Percentiles rank a stretch among this genome's conserved stretches.
phyloP scores from a whole-genome alignment of 108 stramenopile genomes.

The Ochromonas danica region DNA sequence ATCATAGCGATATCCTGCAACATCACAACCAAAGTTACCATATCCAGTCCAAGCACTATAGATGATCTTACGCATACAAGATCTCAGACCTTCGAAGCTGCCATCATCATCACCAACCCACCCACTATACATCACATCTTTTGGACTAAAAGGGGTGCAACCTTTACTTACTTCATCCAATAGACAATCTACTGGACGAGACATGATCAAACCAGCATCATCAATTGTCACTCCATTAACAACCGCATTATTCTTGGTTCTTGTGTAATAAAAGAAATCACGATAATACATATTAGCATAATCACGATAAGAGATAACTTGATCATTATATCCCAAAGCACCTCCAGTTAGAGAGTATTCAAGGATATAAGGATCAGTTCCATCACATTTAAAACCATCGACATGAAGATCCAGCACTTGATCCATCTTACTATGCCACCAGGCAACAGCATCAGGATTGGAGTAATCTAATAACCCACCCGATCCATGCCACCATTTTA shows the following conservation, averaged over 20 bases:
- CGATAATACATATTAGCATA: constrained; percentile 40
- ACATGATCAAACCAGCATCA: constrained; percentile 32
- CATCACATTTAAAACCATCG: constrained; percentile 44
- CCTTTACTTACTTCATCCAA: not conserved
- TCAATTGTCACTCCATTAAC: not conserved
- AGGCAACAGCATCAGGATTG: constrained; percentile 35
- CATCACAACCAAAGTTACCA: constrained; percentile 40
- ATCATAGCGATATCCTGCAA: constrained; percentile 37
- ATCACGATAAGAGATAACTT: constrained; percentile 30
- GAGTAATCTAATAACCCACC: constrained; percentile 40
- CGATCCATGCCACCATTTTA: constrained; percentile 43
- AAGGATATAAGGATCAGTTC: constrained; percentile 41
- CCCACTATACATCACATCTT: constrained; percentile 37
- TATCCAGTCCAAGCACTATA: constrained; percentile 35
- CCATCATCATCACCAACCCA: constrained; percentile 49
- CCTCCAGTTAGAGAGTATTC: constrained; percentile 31
- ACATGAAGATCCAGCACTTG: constrained; percentile 36
- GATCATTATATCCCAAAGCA: constrained; percentile 18
- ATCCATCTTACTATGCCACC: constrained; percentile 38
- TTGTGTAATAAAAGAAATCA: constrained; percentile 40
- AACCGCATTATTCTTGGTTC: not conserved
- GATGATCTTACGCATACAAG: constrained; percentile 38
- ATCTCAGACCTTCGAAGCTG: constrained; percentile 30
- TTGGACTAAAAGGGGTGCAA: constrained; percentile 36
- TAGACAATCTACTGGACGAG: constrained; percentile 39